Conservation (phyloP, 768 basidiomycete genomes). For the Auricularia heimuer region DNA sequence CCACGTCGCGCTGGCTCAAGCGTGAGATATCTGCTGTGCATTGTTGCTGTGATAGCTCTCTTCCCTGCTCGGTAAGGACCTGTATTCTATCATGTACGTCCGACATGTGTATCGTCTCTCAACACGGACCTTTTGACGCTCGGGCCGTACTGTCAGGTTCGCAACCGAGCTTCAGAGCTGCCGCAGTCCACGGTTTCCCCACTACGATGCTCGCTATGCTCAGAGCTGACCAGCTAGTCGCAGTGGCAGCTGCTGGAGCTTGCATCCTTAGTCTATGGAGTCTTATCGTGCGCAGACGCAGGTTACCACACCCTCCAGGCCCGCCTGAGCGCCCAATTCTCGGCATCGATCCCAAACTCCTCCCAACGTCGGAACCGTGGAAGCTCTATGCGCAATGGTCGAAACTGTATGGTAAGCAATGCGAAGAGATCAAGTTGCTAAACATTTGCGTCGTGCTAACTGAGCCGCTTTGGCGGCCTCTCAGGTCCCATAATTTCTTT, state of each 20-base stretch:
- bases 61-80: not conserved
- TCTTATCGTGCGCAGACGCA: not conserved
- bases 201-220: no score
- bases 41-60: not conserved
- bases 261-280: not conserved
- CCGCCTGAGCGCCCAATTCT: not conserved
- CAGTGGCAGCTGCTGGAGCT: not conserved
- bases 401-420: constrained; percentile 15
- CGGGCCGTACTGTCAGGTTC: no score
- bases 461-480: not conserved
- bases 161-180: no score
- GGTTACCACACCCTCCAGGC: not conserved
- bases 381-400: constrained; percentile 17
- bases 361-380: constrained; percentile 4
- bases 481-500: not conserved
- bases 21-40: not conserved
- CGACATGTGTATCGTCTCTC: no score
- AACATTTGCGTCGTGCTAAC: not conserved
- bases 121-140: no score
- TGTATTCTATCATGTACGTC: not conserved
- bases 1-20: constrained; percentile 12
- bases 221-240: no score
- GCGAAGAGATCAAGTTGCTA: not conserved
- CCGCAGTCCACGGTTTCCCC: no score
- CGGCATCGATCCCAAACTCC: not conserved